These are phyloP conservation scores for Capsicum rhomboideum DNA, from an alignment of 257 asterid genomes.

Conservation along the genomic window DNA sequence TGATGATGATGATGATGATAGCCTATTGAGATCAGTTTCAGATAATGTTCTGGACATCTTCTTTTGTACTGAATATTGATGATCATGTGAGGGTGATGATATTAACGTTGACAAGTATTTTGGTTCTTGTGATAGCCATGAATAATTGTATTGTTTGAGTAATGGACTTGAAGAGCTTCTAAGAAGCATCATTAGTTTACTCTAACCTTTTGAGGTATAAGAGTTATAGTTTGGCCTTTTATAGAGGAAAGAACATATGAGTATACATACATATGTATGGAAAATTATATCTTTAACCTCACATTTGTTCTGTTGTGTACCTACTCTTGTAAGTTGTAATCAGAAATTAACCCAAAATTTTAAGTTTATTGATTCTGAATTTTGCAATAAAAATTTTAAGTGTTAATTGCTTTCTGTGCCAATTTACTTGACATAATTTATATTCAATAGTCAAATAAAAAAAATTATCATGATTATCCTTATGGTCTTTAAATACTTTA, in stretches of 20 bases:
- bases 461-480: no score
- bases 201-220: not conserved
- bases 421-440: no score
- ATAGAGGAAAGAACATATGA: not conserved
- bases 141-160: slow-evolving; percentile 1
- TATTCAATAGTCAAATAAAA: no score
- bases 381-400: no score
- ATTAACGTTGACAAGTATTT: slow-evolving; percentile 8
- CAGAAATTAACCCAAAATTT: no score
- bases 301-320: not conserved
- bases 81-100: not conserved
- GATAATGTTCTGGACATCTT: slow-evolving; percentile 8
- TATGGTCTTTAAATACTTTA: no score
- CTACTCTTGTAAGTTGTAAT: no score
- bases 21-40: not conserved
- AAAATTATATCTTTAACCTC: not conserved
- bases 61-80: not conserved
- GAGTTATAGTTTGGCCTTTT: not conserved
- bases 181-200: slow-evolving; percentile 19
- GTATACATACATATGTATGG: not conserved
- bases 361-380: no score
- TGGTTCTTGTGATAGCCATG: slow-evolving; percentile 13
- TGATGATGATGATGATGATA: not conserved
- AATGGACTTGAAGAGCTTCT: slow-evolving; percentile 31
- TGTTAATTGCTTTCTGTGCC: no score